Percentiles rank a stretch among this genome's conserved stretches.
These are phyloP conservation scores for Calonectria leucothoes DNA, from an alignment of 2,329 filamentous ascomycete genomes.

Conservation along the genomic window DNA sequence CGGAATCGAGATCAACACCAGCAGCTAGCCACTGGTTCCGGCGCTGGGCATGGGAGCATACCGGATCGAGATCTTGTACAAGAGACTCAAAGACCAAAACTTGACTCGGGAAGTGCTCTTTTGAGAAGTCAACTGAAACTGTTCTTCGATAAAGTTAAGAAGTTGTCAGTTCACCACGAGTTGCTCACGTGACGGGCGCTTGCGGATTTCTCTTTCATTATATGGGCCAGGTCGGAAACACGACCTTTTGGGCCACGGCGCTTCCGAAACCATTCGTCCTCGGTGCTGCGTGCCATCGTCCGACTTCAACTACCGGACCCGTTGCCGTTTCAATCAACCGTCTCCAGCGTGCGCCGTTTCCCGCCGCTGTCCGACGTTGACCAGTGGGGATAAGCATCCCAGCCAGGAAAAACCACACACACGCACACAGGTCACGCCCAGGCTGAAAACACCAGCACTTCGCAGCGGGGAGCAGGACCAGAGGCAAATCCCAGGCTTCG, in stretches of 20 bases:
- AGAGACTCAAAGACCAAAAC: neutral
- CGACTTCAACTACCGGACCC: neutral
- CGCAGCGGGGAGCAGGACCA: neutral
- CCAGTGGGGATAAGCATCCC: conserved; percentile 4
- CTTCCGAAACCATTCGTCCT: neutral
- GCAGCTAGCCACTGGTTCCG: neutral
- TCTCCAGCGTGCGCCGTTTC: neutral
- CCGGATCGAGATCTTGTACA: neutral
- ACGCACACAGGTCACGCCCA: neutral
- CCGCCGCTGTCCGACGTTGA: neutral
- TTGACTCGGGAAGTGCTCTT: neutral
- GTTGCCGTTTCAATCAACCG: neutral
- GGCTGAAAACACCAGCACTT: neutral
- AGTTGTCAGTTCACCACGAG: neutral
- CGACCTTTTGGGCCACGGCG: neutral
- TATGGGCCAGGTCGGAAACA: neutral
- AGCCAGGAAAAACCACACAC: neutral
- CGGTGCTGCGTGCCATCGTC: neutral
- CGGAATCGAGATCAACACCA: neutral
- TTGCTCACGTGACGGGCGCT: neutral
- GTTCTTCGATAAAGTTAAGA: neutral
- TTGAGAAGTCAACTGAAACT: neutral
- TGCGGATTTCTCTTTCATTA: neutral
- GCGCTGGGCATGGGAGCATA: neutral
- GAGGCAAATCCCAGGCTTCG: neutral